These are phyloP conservation scores for Monilinia aucupariae DNA, from an alignment of 2,329 filamentous ascomycete genomes.

Conservation along the genomic window DNA sequence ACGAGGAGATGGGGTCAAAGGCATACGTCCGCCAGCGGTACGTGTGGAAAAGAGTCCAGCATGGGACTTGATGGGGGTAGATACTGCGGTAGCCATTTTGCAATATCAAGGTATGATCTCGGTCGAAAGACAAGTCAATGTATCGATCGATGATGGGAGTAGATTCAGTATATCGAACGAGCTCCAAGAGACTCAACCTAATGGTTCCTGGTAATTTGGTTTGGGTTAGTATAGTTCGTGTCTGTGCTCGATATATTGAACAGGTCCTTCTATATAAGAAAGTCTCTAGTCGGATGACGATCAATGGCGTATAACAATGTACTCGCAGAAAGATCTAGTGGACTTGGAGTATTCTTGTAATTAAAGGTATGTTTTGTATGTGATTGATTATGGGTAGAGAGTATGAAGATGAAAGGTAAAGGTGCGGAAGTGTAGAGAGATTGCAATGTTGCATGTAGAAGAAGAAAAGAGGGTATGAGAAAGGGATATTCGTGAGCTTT, in stretches of 20 bases:
- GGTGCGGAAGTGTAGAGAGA: slow-evolving; percentile 30
- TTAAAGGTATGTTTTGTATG: slow-evolving; percentile 27
- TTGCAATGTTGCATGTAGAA: slow-evolving; percentile 31
- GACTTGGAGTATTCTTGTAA: slow-evolving; percentile 31
- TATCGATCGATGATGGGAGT: slow-evolving; percentile 39
- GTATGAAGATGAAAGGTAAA: slow-evolving; percentile 35
- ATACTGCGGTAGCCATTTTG: slow-evolving; percentile 79
- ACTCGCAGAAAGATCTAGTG: slow-evolving; percentile 46
- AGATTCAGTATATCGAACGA: slow-evolving; percentile 39
- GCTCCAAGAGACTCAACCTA: slow-evolving; percentile 56
- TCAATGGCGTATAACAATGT: slow-evolving; percentile 40
- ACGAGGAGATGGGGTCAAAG: slow-evolving; percentile 85
- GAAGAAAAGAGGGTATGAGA: slow-evolving; percentile 20
- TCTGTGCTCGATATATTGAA: slow-evolving; percentile 47
- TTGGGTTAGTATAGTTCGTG: slow-evolving; percentile 43
- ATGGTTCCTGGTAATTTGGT: slow-evolving; percentile 47
- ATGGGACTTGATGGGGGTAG: slow-evolving; percentile 93
- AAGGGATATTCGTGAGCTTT: slow-evolving; percentile 3
- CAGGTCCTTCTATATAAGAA: slow-evolving; percentile 40
- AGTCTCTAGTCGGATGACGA: slow-evolving; percentile 43
- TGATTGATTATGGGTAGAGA: slow-evolving; percentile 22
- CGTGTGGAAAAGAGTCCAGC: slow-evolving; percentile 86
- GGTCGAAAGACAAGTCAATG: slow-evolving; percentile 46
- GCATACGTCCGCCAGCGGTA: slow-evolving; percentile 90
- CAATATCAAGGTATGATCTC: slow-evolving; percentile 40